phyloP scores from a whole-genome alignment of 2,329 filamentous ascomycete species.

The Claviceps fusiformis region DNA sequence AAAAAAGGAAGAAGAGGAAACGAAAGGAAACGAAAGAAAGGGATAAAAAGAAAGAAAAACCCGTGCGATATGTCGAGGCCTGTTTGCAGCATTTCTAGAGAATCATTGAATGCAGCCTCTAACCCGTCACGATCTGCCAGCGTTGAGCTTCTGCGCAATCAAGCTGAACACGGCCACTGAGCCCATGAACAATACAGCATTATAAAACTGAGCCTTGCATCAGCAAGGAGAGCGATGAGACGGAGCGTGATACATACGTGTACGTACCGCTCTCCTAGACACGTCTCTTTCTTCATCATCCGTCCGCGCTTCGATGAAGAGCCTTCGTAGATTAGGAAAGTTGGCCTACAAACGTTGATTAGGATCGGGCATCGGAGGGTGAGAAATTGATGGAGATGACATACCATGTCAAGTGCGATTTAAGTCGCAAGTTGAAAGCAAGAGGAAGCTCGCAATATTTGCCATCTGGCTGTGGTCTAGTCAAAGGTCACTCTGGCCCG shows the following conservation, averaged over 20 bases:
- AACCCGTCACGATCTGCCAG: slow-evolving; percentile 19
- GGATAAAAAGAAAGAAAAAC: not conserved
- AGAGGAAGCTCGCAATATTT: no score
- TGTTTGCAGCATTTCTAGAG: not conserved
- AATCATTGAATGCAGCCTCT: not conserved
- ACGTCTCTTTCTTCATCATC: slow-evolving; percentile 92
- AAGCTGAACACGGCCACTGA: slow-evolving; percentile 91
- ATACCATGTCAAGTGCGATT: not conserved
- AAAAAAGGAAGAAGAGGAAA: no score
- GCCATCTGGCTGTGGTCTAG: no score
- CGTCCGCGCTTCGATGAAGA: slow-evolving; percentile 88
- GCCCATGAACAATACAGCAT: slow-evolving; percentile 90
- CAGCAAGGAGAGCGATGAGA: not conserved
- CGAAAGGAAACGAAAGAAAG: no score
- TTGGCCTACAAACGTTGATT: slow-evolving; percentile 43
- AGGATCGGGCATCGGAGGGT: not conserved
- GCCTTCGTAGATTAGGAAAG: slow-evolving; percentile 84
- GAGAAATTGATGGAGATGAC: not conserved
- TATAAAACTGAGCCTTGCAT: slow-evolving; percentile 64
- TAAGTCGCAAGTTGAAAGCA: not conserved
- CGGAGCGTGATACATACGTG: not conserved
- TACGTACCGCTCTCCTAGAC: slow-evolving; percentile 74
- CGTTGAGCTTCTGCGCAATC: slow-evolving; percentile 74
- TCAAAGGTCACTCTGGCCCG: no score
- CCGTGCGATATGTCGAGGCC: not conserved